A percentile compares a stretch with the other conserved stretches of the same genome.
phyloP scores from a whole-genome alignment of 2,329 filamentous ascomycete genomes.

The Colletotrichum incanum region DNA sequence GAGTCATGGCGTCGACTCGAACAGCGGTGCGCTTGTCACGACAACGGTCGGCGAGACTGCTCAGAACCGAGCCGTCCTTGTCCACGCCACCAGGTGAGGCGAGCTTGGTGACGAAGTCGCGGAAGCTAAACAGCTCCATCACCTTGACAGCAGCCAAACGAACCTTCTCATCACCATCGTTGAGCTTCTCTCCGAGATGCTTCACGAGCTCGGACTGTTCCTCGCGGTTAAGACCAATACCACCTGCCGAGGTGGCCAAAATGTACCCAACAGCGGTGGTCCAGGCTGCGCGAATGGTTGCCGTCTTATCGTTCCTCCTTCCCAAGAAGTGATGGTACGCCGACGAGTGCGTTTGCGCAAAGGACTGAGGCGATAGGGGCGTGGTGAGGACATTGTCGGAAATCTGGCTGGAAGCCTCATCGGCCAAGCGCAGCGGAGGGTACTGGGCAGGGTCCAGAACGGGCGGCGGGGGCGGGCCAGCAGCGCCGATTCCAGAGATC shows the following conservation, averaged over 20 bases:
- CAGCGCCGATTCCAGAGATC: constrained; percentile 92
- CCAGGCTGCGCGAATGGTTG: constrained; percentile 88
- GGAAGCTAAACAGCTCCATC: constrained; percentile 85
- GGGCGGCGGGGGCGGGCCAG: constrained; percentile 83
- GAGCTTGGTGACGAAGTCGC: constrained; percentile 86
- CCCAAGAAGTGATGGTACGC: constrained; percentile 90
- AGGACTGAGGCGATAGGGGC: constrained; percentile 90
- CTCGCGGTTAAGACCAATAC: constrained; percentile 86
- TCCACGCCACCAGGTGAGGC: constrained; percentile 82
- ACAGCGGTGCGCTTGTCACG: constrained; percentile 88
- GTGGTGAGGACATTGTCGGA: constrained; percentile 79
- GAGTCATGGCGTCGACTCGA: constrained; percentile 87
- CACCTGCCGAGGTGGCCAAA: constrained; percentile 90
- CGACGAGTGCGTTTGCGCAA: constrained; percentile 83
- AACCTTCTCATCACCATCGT: constrained; percentile 92
- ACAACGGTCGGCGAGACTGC: constrained; percentile 87
- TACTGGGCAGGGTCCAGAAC: constrained; percentile 86
- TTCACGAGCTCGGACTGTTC: constrained; percentile 85
- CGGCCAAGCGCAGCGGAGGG: constrained; percentile 79
- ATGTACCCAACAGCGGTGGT: constrained; percentile 88
- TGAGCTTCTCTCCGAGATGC: constrained; percentile 84
- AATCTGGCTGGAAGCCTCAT: constrained; percentile 67
- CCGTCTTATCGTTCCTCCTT: constrained; percentile 88
- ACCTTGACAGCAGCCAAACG: constrained; percentile 90
- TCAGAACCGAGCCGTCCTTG: constrained; percentile 83